phyloP scores from a whole-genome alignment of 192 early-diverging fungal species.

The Backusella luteola region DNA sequence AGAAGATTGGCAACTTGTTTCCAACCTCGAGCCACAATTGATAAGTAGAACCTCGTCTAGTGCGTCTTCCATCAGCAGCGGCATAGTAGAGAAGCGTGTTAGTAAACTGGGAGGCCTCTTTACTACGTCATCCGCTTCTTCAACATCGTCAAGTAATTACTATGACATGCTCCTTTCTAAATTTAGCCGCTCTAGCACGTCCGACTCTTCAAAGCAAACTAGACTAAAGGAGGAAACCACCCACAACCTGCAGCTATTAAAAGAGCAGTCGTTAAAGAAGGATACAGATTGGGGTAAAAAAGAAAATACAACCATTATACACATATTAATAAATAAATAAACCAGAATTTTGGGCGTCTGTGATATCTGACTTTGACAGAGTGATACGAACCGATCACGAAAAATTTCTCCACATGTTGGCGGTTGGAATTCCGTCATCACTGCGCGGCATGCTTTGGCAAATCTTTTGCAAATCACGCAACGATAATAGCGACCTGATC shows the following conservation, averaged over 20 bases:
- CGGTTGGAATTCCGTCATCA: conserved; percentile 81
- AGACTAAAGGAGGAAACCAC: neutral
- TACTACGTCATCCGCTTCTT: neutral
- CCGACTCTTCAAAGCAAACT: neutral
- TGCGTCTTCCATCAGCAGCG: neutral
- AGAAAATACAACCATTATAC: neutral
- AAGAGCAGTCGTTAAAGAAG: neutral
- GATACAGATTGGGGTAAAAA: neutral
- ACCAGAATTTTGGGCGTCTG: conserved; percentile 87
- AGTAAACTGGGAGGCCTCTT: neutral
- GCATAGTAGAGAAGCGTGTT: neutral
- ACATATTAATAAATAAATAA: neutral
- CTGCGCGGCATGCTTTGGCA: conserved; percentile 96
- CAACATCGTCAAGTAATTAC: neutral
- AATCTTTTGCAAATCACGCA: conserved; percentile 79
- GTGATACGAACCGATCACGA: conserved; percentile 65
- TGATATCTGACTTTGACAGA: conserved; percentile 85
- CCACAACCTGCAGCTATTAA: neutral
- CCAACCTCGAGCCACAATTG: neutral
- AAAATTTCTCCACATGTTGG: conserved; percentile 73
- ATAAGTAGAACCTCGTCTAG: neutral
- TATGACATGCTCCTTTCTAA: conserved; percentile 8
- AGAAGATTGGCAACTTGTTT: conserved; percentile 12
- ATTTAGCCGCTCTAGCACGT: neutral
- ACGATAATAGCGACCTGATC: conserved; percentile 45